phyloP scores from a whole-genome alignment of 148 eudicot species.

The Rhododendron molle region DNA sequence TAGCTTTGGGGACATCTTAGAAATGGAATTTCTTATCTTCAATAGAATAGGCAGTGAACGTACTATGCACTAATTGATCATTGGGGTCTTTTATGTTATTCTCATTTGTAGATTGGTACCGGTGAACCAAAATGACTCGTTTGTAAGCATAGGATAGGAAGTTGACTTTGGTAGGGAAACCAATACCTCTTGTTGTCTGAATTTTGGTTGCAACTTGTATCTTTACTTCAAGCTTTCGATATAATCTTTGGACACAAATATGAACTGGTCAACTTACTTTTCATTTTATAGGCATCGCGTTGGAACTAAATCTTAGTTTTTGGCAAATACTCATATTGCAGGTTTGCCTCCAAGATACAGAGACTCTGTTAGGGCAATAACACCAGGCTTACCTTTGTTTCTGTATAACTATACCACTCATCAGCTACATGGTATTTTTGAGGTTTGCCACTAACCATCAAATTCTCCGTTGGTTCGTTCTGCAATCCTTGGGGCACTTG shows the following conservation, averaged over 20 bases:
- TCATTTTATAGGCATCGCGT: background rate
- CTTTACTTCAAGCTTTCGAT: background rate
- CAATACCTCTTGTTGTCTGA: background rate
- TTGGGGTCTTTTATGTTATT: background rate
- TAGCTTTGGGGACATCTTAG: background rate
- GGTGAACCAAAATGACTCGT: background rate
- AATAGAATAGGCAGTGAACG: background rate
- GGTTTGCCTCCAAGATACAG: constrained; percentile 98
- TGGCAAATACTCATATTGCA: constrained; percentile 29
- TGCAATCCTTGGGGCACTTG: background rate
- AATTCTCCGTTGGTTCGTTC: background rate
- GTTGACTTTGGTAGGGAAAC: constrained; percentile 1
- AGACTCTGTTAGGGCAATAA: constrained; percentile 95
- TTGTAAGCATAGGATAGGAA: background rate
- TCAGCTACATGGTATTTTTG: constrained; percentile 96
- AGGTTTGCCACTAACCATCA: constrained; percentile 42
- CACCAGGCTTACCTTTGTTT: constrained; percentile 96
- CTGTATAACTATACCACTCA: constrained; percentile 98
- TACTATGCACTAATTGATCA: background rate
- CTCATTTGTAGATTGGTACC: background rate
- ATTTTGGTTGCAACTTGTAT: background rate
- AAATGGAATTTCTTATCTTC: background rate
- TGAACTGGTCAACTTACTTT: background rate
- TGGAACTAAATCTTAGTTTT: background rate
- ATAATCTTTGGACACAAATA: background rate